These are phyloP conservation scores for Aeschynomene evenia DNA, from an alignment of 306 rosid species.

Conservation along the genomic window DNA sequence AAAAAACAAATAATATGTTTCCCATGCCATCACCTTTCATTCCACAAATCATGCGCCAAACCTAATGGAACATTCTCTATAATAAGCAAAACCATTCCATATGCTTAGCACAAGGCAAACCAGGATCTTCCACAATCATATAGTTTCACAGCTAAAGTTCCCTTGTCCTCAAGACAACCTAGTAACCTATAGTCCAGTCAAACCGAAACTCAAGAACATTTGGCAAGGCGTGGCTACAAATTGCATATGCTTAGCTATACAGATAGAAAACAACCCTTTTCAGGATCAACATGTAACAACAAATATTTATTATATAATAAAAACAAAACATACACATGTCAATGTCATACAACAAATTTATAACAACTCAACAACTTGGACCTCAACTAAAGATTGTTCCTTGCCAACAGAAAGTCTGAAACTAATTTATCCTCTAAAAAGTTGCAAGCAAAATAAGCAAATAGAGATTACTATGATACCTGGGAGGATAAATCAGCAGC, in stretches of 20 bases:
- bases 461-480: constrained; percentile 40
- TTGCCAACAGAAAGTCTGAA: background rate
- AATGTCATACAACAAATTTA: background rate
- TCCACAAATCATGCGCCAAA: constrained; percentile 13
- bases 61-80: constrained; percentile 16
- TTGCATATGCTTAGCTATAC: background rate
- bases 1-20: background rate
- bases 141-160: background rate
- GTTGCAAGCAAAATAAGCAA: background rate
- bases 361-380: background rate
- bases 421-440: background rate
- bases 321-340: constrained; percentile 23
- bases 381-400: background rate
- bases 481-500: constrained; percentile 89
- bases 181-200: background rate
- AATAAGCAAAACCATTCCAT: background rate
- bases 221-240: background rate
- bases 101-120: background rate
- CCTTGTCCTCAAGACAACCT: background rate
- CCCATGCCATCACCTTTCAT: background rate
- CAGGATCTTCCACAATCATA: background rate
- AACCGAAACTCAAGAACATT: constrained; percentile 7
- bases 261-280: background rate
- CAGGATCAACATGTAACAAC: background rate
- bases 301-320: background rate